Evolutionary conservation across 2,329 filamentous ascomycete species (phyloP).

Genomic region (Ophiostoma quercus): DNA sequence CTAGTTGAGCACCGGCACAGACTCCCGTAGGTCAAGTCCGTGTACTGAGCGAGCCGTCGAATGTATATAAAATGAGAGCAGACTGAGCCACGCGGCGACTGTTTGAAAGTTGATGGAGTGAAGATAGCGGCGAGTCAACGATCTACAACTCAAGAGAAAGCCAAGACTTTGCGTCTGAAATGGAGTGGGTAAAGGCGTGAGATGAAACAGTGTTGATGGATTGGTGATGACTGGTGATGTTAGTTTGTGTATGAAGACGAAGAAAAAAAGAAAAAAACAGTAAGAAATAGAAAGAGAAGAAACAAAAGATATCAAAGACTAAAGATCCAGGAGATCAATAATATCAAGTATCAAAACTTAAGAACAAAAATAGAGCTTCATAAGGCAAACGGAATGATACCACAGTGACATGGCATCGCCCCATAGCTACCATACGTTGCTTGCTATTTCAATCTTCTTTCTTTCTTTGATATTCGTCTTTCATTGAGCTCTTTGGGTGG

Average conservation of each 20-base stretch:
- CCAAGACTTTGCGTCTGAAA: not conserved
- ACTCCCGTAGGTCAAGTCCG: not conserved
- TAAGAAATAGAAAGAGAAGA: not conserved
- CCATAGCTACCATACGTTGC: not conserved
- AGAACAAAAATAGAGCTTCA: constrained; percentile 14
- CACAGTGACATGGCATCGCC: constrained; percentile 12
- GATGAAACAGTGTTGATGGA: not conserved
- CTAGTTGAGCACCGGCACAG: not conserved
- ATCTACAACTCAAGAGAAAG: constrained; percentile 11
- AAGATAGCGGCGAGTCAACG: not conserved
- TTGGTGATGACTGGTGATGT: not conserved
- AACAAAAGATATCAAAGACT: not conserved
- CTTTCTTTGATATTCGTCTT: not conserved
- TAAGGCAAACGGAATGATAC: constrained; percentile 11
- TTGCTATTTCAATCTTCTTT: not conserved
- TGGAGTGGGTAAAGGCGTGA: constrained; percentile 3
- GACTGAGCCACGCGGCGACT: constrained; percentile 10
- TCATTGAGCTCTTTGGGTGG: constrained; percentile 18
- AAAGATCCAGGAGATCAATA: not conserved
- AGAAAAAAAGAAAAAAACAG: not conserved
- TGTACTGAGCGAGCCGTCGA: not conserved
- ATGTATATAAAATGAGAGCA: not conserved
- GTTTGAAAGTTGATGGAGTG: not conserved
- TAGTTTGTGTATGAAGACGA: not conserved
- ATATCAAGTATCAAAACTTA: not conserved